Percentiles rank a stretch among this genome's conserved stretches.
Evolutionary conservation across 345 rosid species (phyloP).

Genomic region (Hibiscus tridactylites): DNA sequence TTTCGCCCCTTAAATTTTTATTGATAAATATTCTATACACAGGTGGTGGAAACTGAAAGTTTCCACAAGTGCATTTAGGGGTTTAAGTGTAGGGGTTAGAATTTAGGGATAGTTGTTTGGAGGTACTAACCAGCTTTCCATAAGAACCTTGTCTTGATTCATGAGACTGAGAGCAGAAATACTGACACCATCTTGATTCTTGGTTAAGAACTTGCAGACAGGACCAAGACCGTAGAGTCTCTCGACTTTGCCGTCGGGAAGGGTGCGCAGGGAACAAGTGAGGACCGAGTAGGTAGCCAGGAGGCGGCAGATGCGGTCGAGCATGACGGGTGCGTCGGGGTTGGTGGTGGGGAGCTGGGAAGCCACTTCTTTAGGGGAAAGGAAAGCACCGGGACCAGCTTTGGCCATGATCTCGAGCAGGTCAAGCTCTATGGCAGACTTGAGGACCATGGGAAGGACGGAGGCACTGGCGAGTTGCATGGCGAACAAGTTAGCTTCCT

Average conservation of each 20-base stretch:
- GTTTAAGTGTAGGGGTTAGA: no score
- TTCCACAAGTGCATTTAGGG: no score
- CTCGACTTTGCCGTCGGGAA: conserved; percentile 41
- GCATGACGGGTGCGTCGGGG: conserved; percentile 66
- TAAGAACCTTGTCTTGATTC: conserved; percentile 84
- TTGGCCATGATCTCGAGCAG: conserved; percentile 75
- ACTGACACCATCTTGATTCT: conserved; percentile 76
- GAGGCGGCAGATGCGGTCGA: conserved; percentile 68
- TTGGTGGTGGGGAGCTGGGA: conserved; percentile 64
- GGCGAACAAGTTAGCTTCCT: conserved; percentile 65
- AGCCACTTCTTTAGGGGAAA: conserved; percentile 63
- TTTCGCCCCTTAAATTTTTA: no score
- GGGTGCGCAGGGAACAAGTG: conserved; percentile 34
- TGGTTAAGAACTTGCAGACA: conserved; percentile 69
- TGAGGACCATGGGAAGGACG: conserved; percentile 79
- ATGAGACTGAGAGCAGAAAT: conserved; percentile 61
- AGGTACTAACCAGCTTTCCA: conserved; percentile 84
- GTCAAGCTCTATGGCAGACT: conserved; percentile 83
- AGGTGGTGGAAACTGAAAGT: no score
- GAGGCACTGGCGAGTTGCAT: conserved; percentile 69
- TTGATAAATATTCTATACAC: no score
- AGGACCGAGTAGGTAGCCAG: conserved; percentile 61
- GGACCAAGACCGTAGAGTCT: conserved; percentile 64
- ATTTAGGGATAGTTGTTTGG: no score
- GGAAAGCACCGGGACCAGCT: conserved; percentile 36